Percentiles rank a stretch among this genome's conserved stretches.
Evolutionary conservation across 176 grass and related monocot species (phyloP).

Genomic region (Poa annua): DNA sequence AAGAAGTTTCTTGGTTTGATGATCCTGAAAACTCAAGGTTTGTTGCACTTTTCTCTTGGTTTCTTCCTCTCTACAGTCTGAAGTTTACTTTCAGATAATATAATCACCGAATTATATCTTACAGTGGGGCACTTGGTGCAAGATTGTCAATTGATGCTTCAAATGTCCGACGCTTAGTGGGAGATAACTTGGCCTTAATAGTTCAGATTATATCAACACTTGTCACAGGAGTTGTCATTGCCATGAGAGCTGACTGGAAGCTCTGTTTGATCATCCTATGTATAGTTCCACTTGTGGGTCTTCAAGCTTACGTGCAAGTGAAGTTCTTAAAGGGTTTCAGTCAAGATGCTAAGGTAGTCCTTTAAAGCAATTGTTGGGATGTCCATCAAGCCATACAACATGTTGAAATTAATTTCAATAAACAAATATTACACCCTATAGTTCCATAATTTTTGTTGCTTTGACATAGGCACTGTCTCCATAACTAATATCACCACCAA

Average conservation of each 20-base stretch:
- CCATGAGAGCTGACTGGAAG: conserved; percentile 69
- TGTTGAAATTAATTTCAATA: neutral
- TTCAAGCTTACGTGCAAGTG: conserved; percentile 73
- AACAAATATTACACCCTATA: neutral
- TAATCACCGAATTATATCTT: conserved; percentile 20
- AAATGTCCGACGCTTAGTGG: conserved; percentile 72
- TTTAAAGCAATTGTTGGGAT: neutral
- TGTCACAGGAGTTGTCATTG: conserved; percentile 58
- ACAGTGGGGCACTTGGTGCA: conserved; percentile 66
- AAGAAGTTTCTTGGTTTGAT: conserved; percentile 95
- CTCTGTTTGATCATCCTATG: conserved; percentile 64
- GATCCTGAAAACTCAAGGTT: conserved; percentile 75
- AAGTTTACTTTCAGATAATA: conserved; percentile 1
- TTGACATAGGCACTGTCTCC: neutral
- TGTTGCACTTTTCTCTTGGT: neutral
- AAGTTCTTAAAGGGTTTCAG: conserved; percentile 86
- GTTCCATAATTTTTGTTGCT: neutral
- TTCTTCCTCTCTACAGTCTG: neutral
- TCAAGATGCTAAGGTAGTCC: conserved; percentile 77
- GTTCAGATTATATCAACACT: conserved; percentile 53
- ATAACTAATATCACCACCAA: neutral
- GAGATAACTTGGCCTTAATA: conserved; percentile 70
- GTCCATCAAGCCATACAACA: neutral
- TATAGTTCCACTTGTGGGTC: conserved; percentile 65
- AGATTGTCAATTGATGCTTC: conserved; percentile 74